Percentiles rank a stretch among this genome's conserved stretches.
Conservation (phyloP, 148 eudicot species). For the Chenopodium album region DNA sequence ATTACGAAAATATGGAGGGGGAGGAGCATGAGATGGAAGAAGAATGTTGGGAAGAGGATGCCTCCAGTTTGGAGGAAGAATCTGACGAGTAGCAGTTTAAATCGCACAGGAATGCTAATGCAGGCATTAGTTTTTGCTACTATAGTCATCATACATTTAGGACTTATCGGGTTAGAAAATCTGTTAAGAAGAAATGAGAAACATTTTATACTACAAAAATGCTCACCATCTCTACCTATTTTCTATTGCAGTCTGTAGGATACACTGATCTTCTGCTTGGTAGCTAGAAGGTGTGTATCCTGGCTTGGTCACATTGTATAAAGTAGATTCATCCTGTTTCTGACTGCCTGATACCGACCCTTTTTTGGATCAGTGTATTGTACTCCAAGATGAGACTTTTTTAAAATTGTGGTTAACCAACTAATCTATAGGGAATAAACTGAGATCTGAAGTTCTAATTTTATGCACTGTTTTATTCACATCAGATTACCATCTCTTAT, state of each 20-base stretch:
- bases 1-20: constrained; percentile 17
- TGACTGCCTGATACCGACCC: background rate
- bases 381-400: background rate
- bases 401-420: background rate
- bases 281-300: background rate
- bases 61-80: constrained; percentile 41
- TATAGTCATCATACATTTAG: background rate
- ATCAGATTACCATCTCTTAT: background rate
- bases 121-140: background rate
- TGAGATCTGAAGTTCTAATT: background rate
- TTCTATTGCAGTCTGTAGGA: background rate
- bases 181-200: background rate
- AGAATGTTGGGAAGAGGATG: constrained; percentile 43
- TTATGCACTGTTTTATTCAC: background rate
- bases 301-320: background rate
- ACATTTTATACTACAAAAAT: background rate
- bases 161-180: background rate
- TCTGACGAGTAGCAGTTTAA: constrained; percentile 40
- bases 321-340: background rate
- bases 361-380: background rate
- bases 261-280: background rate
- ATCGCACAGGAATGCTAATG: background rate
- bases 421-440: background rate
- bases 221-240: background rate
- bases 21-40: constrained; percentile 49